Evolutionary conservation across 2,329 filamentous ascomycete species (phyloP).

Genomic region (Grosmannia penicillata): DNA sequence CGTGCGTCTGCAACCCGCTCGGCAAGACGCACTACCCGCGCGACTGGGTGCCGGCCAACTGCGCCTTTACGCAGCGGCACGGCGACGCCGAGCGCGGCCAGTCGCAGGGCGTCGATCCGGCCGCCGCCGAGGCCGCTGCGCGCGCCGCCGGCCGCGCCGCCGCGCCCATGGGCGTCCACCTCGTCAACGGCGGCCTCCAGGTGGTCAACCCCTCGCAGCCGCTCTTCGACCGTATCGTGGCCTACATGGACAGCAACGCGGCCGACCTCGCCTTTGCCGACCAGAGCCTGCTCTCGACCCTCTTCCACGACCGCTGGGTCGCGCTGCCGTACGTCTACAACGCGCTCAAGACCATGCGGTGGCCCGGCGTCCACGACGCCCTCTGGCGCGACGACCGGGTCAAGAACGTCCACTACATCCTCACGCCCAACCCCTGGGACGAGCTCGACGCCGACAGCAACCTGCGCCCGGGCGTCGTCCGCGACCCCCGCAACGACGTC

Average conservation of each 20-base stretch:
- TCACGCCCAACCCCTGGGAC: conserved; percentile 45
- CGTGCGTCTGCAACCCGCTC: conserved; percentile 75
- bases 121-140: conserved; percentile 3
- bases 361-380: conserved; percentile 31
- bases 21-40: conserved; percentile 64
- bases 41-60: conserved; percentile 47
- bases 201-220: conserved; percentile 36
- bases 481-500: conserved; percentile 24
- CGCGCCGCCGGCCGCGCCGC: neutral
- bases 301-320: conserved; percentile 42
- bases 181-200: conserved; percentile 41
- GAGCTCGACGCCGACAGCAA: conserved; percentile 30
- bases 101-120: conserved; percentile 26
- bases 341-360: conserved; percentile 43
- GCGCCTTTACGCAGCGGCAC: conserved; percentile 35
- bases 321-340: conserved; percentile 46
- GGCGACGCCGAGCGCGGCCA: conserved; percentile 29
- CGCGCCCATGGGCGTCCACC: conserved; percentile 28
- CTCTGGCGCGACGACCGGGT: conserved; percentile 45
- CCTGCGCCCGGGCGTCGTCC: conserved; percentile 16
- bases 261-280: conserved; percentile 41
- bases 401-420: conserved; percentile 47
- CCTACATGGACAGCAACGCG: conserved; percentile 30
- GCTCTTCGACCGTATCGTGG: conserved; percentile 34
- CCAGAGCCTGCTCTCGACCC: conserved; percentile 39